These are phyloP conservation scores for Tulasnella sp. DNA, from an alignment of 768 basidiomycete genomes.

Conservation along the genomic window DNA sequence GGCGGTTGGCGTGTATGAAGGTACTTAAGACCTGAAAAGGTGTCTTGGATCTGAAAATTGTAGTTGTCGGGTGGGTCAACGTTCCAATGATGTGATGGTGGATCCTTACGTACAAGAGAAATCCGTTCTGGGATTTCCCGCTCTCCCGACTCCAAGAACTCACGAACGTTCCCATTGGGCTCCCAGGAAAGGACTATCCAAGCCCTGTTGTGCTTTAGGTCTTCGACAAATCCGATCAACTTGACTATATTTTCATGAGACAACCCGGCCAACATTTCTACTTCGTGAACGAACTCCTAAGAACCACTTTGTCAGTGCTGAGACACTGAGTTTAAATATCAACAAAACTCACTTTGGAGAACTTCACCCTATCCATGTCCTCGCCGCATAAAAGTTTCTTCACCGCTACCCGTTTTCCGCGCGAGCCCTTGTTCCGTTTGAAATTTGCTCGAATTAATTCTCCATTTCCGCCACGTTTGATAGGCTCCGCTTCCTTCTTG, in stretches of 20 bases:
- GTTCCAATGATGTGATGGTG: background rate
- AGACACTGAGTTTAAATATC: background rate
- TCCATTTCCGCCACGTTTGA: background rate
- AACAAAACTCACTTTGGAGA: background rate
- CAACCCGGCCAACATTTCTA: background rate
- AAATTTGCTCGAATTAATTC: background rate
- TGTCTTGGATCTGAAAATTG: background rate
- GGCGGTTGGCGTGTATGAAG: background rate
- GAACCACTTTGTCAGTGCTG: background rate
- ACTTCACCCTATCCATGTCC: background rate
- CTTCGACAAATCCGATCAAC: background rate
- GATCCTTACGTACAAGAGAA: background rate
- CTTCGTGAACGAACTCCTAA: background rate
- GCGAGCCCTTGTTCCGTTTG: background rate
- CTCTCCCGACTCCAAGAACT: background rate
- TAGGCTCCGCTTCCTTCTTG: background rate
- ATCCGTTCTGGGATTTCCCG: background rate
- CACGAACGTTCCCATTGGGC: background rate
- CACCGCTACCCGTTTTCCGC: background rate
- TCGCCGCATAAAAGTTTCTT: background rate
- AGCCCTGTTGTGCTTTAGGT: background rate
- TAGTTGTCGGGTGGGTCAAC: too few relatives aligned
- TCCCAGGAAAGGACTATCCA: background rate
- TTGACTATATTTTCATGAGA: background rate
- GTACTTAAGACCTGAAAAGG: background rate